A percentile compares a stretch with the other conserved stretches of the same genome.
These are phyloP conservation scores for Phyllosticta citrichinensis DNA, from an alignment of 2,329 filamentous ascomycete species.

Conservation along the genomic window DNA sequence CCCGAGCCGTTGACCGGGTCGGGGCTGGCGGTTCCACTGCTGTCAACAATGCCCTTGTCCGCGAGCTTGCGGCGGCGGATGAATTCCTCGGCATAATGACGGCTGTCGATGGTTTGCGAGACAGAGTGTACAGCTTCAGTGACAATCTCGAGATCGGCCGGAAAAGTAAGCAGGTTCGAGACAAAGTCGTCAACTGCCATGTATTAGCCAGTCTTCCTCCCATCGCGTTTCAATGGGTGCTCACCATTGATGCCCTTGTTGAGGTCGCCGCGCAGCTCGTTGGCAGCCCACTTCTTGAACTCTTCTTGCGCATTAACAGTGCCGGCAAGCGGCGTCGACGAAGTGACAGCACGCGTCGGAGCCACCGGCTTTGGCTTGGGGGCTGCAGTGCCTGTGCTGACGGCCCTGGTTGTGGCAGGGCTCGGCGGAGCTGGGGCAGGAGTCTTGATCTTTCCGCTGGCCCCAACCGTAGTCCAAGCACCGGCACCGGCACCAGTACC, in stretches of 20 bases:
- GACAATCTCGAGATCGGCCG: slow-evolving; percentile 69
- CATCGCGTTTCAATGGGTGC: slow-evolving; percentile 15
- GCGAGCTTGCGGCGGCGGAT: slow-evolving; percentile 86
- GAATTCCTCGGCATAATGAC: slow-evolving; percentile 90
- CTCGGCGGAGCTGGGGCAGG: slow-evolving; percentile 50
- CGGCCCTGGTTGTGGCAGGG: slow-evolving; percentile 37
- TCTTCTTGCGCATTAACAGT: slow-evolving; percentile 69
- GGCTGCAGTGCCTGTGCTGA: slow-evolving; percentile 34
- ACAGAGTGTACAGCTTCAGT: slow-evolving; percentile 81
- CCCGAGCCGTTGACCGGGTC: slow-evolving; percentile 41
- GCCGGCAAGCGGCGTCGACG: slow-evolving; percentile 37
- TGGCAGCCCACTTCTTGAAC: slow-evolving; percentile 85
- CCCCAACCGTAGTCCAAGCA: slow-evolving; percentile 92
- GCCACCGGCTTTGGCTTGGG: slow-evolving; percentile 46
- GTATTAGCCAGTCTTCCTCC: slow-evolving; percentile 16
- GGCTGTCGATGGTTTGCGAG: slow-evolving; percentile 82
- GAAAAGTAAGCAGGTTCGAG: slow-evolving; percentile 62
- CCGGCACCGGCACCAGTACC: slow-evolving; percentile 35
- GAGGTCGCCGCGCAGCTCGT: slow-evolving; percentile 65
- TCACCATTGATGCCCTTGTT: slow-evolving; percentile 58
- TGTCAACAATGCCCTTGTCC: slow-evolving; percentile 80
- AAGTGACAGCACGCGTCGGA: slow-evolving; percentile 27
- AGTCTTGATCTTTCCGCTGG: slow-evolving; percentile 80
- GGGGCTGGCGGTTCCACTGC: slow-evolving; percentile 47
- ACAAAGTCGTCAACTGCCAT: slow-evolving; percentile 68